Conservation (phyloP, 2,329 filamentous ascomycete genomes). For the Elsinoe arachidis region DNA sequence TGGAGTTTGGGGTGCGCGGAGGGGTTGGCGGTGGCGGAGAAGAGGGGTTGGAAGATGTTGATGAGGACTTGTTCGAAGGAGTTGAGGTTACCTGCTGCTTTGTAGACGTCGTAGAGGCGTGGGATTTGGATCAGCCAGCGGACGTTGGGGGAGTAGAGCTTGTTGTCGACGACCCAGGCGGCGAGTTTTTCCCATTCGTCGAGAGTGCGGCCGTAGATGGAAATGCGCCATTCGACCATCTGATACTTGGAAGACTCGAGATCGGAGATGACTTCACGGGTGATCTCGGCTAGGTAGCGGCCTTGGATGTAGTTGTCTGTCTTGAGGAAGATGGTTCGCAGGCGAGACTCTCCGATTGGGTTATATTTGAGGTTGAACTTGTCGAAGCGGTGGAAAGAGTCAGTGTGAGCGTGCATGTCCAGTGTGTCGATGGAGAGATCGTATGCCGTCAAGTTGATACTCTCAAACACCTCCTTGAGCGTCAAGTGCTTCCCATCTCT, state of each 20-base stretch:
- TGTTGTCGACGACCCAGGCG: conserved; percentile 96
- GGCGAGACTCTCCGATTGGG: conserved; percentile 85
- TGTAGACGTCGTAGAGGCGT: conserved; percentile 91
- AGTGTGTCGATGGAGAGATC: conserved; percentile 96
- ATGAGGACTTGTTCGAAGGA: conserved; percentile 83
- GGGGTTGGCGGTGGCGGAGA: conserved; percentile 86
- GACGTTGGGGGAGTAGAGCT: conserved; percentile 94
- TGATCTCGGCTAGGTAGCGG: conserved; percentile 92
- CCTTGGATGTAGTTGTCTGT: conserved; percentile 97
- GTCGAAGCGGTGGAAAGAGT: conserved; percentile 97
- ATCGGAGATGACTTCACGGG: conserved; percentile 94
- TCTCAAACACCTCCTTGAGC: conserved; percentile 86
- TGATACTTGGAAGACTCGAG: conserved; percentile 98
- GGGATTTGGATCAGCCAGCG: conserved; percentile 96
- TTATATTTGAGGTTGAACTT: conserved; percentile 99
- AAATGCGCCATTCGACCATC: conserved; percentile 99
- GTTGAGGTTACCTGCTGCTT: conserved; percentile 75
- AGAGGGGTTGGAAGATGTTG: conserved; percentile 89
- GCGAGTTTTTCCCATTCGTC: conserved; percentile 98
- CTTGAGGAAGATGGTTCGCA: conserved; percentile 97
- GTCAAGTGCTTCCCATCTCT: conserved; percentile 89
- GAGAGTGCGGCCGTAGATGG: conserved; percentile 83
- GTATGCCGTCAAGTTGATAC: conserved; percentile 94
- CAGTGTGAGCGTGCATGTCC: conserved; percentile 98
- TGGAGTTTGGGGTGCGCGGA: conserved; percentile 84